Conservation (phyloP, 805 yeast species). For the Pichia gijzeniarum region DNA sequence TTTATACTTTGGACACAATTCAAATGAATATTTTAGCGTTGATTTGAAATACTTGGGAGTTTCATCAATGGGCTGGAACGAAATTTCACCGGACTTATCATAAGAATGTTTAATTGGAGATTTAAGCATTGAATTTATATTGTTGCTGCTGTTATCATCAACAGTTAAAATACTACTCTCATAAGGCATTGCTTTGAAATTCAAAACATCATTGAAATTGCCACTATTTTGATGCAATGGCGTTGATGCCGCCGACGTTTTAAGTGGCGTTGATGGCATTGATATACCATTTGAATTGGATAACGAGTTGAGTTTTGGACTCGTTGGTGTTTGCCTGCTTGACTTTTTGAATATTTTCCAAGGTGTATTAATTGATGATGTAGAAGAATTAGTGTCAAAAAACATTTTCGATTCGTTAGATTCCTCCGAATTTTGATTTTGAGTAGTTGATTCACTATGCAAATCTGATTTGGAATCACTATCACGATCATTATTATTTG, state of each 20-base stretch:
- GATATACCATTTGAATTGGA: neutral
- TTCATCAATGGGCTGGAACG: conserved; percentile 15
- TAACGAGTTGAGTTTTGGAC: neutral
- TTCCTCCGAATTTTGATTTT: neutral
- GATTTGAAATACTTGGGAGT: conserved; percentile 51
- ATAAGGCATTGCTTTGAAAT: conserved; percentile 31
- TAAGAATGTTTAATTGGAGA: conserved; percentile 8
- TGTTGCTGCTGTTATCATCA: neutral
- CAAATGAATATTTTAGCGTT: conserved; percentile 46
- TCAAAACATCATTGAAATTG: conserved; percentile 18
- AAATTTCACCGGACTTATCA: neutral
- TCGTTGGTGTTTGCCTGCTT: neutral
- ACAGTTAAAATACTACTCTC: conserved; percentile 18
- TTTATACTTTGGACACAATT: conserved; percentile 43
- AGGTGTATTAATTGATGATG: conserved; percentile 7
- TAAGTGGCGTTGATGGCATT: conserved; percentile 2
- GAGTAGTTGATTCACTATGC: neutral
- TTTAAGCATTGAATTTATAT: neutral
- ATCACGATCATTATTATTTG: conserved; percentile 12
- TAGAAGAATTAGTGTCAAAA: neutral
- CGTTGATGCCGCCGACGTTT: conserved; percentile 12
- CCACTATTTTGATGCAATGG: neutral
- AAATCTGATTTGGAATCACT: conserved; percentile 10
- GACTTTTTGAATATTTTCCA: conserved; percentile 12
- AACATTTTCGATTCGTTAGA: neutral